Evolutionary conservation across 441 rosid genomes (phyloP), one percentile per base, ranked within the genome.

Genomic region (Biscutella laevigata): DNA sequence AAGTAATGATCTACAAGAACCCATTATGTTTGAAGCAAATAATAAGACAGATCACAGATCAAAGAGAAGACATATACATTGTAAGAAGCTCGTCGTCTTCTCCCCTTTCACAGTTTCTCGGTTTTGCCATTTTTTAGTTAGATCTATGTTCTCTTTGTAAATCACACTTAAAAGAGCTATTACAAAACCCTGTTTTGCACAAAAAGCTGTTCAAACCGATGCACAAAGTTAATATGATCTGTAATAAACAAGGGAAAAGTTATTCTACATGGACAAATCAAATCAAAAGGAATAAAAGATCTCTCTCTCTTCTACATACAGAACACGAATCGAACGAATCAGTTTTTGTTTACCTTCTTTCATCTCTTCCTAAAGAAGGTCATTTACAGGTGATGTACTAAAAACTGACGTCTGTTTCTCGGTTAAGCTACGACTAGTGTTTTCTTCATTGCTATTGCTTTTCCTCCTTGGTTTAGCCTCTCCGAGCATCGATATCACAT

Each of bases 391-490:
- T 42, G 94, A 83, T n/a, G 74, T 66, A 72, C 68, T 77, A 55
- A 80, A 87, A 8, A 83, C 72, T 0, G 85, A 84, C 60, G 62
- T 71, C 22, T 69, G 82, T 68, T 76, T 77, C 75, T 57, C 69
- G 13, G 62, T 61, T 33, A 63, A 70, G 57, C 67, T 17, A 20
- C 46, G 56, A 62, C 69, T 67, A 71, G 56, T 69, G 64, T 79
- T 74, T 19, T 52, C 65, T 54, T 65, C 67, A 68, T 60, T 71
- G 57, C 81, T 66, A 16, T 66, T 74, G 64, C 88, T 88, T 78
- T 87, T 91, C 57, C 96, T 71, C 47, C 96, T 67, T 13, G 98
- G 98, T 54, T 83, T 91, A 10, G 96, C 98, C 67, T 91, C 96
- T 5, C 82, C 79, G 2, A 88, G 90, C 98, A 91, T 91, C 4